phyloP scores from a whole-genome alignment of 306 rosid genomes.

The Cotoneaster glaucophyllus region DNA sequence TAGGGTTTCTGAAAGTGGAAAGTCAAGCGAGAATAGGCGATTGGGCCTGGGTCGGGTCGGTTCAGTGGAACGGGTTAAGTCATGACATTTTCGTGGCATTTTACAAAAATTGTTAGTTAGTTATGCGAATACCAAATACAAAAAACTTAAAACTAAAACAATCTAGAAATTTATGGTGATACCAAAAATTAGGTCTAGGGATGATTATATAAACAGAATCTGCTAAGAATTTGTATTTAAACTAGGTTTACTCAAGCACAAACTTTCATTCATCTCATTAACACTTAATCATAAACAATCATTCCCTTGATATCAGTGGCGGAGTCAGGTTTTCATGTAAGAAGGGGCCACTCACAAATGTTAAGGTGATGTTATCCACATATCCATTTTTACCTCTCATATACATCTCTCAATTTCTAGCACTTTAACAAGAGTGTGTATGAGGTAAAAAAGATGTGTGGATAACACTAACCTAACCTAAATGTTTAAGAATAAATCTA shows the following conservation, averaged over 20 bases:
- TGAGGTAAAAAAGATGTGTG: too few relatives aligned
- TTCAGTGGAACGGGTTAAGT: too few relatives aligned
- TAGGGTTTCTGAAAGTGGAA: slow-evolving; percentile 2
- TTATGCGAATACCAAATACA: too few relatives aligned
- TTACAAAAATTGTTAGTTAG: too few relatives aligned
- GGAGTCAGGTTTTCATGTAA: too few relatives aligned
- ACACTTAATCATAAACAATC: slow-evolving; percentile 58
- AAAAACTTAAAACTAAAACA: background rate
- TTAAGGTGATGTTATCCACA: too few relatives aligned
- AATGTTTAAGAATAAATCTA: too few relatives aligned
- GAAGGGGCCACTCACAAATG: too few relatives aligned
- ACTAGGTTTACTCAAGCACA: background rate
- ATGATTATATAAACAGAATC: slow-evolving; percentile 19
- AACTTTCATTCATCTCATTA: slow-evolving; percentile 22
- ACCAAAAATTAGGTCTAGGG: background rate
- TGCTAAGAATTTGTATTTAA: slow-evolving; percentile 16
- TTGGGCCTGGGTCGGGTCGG: background rate
- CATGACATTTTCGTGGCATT: background rate
- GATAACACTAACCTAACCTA: too few relatives aligned
- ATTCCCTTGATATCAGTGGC: slow-evolving; percentile 20
- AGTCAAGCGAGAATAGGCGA: background rate
- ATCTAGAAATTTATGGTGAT: background rate
- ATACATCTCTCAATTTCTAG: too few relatives aligned
- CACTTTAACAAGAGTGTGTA: too few relatives aligned
- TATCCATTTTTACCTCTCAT: too few relatives aligned